Base-by-base conservation (phyloP, 2,329 filamentous ascomycete genomes). In the Kalaharituber pfeilii region DNA sequence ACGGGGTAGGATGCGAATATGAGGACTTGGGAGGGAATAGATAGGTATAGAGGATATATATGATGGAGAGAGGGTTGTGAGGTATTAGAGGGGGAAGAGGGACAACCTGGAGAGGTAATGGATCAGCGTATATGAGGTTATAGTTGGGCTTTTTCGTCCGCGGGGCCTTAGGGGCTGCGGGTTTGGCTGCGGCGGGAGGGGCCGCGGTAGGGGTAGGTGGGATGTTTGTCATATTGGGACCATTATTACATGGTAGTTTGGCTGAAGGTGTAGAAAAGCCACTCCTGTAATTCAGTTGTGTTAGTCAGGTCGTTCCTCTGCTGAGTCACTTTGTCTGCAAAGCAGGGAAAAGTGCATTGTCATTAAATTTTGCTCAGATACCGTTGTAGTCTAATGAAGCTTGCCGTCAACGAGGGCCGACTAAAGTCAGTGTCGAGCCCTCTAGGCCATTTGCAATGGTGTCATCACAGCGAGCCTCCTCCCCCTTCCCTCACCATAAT, bases 31-130 rank as follows among this genome's bases (percentile, higher is more conserved):
- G 22, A 22, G 42, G 42, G 49, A 94, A 67, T 5, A 83, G 70
- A 65, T 91, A 89, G 56, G 81, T 78, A 65, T 84, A 84, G 39
- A 80, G 76, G 60, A 95, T 75, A 63, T 88, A 83, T 59, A 95
- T 72, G 33, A 95, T 71, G 33, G 89, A 96, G 45, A 96, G 69
- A 44, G 91, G 91, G 66, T 96, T 95, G 69, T 84, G 86, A 52
- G 89, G 89, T 62, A 94, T 85, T 67, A 98, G 84, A 49, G 78
- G 77, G 33, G 91, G 91, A 8, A 96, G 74, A 24, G 89, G 87
- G 66, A 89, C 84, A 5, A 84, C 82, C 60, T 80, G 78, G 57
- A 96, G 71, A 25, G 91, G 91, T 5, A 84, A 77, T 53, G 87
- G 85, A 55, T 86, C 79, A 50, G 79, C 76, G 69, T 98, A 91